Conservation (phyloP, 306 rosid genomes). For the Fragaria ananassa region DNA sequence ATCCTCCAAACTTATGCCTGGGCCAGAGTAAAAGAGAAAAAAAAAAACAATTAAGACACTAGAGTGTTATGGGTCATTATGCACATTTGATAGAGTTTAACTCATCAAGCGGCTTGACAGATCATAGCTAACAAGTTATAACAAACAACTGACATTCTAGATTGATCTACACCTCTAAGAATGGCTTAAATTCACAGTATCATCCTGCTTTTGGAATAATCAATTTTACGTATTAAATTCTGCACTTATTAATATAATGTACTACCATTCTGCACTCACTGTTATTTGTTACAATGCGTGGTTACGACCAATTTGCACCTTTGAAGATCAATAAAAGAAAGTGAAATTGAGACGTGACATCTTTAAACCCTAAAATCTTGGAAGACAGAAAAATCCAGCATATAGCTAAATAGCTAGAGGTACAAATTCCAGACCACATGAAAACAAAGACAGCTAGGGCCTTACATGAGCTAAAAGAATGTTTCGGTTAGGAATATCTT, state of each 20-base stretch:
- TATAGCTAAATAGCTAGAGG: not conserved
- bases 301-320: not conserved
- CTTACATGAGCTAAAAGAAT: not conserved
- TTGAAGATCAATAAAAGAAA: not conserved
- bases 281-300: not conserved
- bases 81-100: not conserved
- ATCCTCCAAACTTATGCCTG: slow-evolving; percentile 87
- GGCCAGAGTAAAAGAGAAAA: slow-evolving; percentile 9
- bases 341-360: not conserved
- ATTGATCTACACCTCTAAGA: not conserved
- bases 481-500: not conserved
- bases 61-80: not conserved
- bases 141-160: not conserved
- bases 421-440: not conserved
- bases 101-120: not conserved
- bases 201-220: not conserved
- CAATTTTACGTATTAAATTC: not conserved
- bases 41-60: not conserved
- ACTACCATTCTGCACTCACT: not conserved
- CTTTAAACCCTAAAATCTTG: not conserved
- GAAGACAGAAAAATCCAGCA: not conserved
- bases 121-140: not conserved
- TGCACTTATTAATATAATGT: not conserved
- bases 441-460: not conserved
- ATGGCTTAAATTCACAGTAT: not conserved